Evolutionary conservation across 441 rosid genomes (phyloP), one percentile per base, ranked within the genome.

Genomic region (Gossypium schwendimanii): DNA sequence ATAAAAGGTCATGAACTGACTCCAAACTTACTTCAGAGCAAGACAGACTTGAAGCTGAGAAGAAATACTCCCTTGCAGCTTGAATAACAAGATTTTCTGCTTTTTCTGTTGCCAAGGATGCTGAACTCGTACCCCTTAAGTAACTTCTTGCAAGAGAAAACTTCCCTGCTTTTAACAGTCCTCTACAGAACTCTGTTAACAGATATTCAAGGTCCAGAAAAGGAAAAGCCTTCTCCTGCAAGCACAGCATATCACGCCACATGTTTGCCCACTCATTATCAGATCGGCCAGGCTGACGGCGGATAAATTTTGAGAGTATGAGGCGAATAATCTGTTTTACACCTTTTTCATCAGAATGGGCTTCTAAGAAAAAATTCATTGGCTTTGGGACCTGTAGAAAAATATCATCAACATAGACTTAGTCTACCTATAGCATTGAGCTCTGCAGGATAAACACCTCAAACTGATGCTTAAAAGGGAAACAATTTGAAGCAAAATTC

Each of bases 211-310:
- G 90, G 75, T 96, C 96, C 49, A 96, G 87, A 79, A 91, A 96
- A 66, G 91, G 84, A 86, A 96, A 91, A 71, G 97, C 98, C 86
- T 90, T 96, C 80, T 93, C 96, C 69, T 73, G 88, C 83, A 93
- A 77, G 73, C 77, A 86, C 75, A 85, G 97, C 88, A 96, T 80
- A 82, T 96, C 97, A 67, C 92, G 93, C 99, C 98, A 96, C 98
- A 96, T 83, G 87, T 81, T 91, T 69, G 99, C 89, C 99, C 99
- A 96, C 74, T 93, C 99, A 83, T 86, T 91, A 89, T 96, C 99
- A 74, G 96, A 86, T 63, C 89, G 89, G 24, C 89, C 85, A 44
- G 92, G 94, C 65, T 91, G 97, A 74, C 91, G 85, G 39, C 97
- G 93, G 50, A 86, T 87, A 82, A 90, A 96, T 85, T 93, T 96